Evolutionary conservation across 2,329 filamentous ascomycete genomes (phyloP).

Genomic region (Aspergillus sp.): DNA sequence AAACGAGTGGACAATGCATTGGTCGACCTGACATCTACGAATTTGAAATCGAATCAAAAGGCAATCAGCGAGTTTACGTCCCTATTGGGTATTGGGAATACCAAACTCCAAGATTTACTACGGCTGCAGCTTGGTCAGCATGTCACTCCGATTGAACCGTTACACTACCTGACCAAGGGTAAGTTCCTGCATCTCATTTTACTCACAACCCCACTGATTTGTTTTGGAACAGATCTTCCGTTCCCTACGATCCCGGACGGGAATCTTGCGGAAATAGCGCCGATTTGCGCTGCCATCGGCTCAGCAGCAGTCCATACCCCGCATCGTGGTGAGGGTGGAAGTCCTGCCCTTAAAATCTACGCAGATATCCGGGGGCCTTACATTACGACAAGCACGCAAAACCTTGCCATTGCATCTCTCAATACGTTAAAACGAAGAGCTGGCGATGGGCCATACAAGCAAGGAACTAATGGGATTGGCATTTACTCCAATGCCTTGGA

Average conservation of each 20-base stretch:
- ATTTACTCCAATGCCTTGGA: constrained; percentile 87
- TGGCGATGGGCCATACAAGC: constrained; percentile 78
- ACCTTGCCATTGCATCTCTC: constrained; percentile 82
- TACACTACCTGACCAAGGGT: constrained; percentile 91
- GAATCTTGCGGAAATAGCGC: constrained; percentile 69
- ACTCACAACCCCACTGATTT: constrained; percentile 32
- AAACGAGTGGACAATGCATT: constrained; percentile 87
- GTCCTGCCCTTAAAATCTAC: constrained; percentile 77
- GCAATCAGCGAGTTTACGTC: constrained; percentile 77
- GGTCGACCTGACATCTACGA: constrained; percentile 80
- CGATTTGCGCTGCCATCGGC: constrained; percentile 76
- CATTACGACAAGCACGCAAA: constrained; percentile 76
- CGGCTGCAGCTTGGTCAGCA: constrained; percentile 76
- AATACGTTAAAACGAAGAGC: constrained; percentile 75
- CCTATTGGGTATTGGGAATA: constrained; percentile 75
- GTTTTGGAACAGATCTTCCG: constrained; percentile 52
- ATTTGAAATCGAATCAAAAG: constrained; percentile 86
- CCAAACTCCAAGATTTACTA: constrained; percentile 82
- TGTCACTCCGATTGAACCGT: constrained; percentile 76
- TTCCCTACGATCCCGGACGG: constrained; percentile 81
- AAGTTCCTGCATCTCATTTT: background rate
- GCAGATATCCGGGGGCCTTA: constrained; percentile 84
- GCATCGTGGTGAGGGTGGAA: constrained; percentile 57
- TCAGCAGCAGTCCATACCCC: constrained; percentile 57
- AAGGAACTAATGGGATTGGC: constrained; percentile 86